Evolutionary conservation across 2,329 filamentous ascomycete genomes (phyloP), one percentile per base, ranked within the genome.

Genomic region (Talaromyces verruculosus): DNA sequence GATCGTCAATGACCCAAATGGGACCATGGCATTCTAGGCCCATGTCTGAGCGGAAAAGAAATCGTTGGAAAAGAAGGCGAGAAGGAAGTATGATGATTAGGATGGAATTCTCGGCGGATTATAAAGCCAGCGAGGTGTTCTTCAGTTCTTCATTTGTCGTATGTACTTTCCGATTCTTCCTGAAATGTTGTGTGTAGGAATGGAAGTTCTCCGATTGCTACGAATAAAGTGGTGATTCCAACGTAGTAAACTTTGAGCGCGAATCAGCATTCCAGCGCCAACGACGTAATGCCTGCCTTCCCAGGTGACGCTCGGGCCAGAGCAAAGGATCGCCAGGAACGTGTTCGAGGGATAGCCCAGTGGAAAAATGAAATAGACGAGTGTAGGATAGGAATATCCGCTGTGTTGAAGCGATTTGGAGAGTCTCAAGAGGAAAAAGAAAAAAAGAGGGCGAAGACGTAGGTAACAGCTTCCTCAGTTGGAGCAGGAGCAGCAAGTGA

Each of bases 1-100:
- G 83, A 77, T 89, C 87, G 76, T 89, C 87, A 68, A 79, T 75
- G 70, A 81, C 79, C 87, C 87, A 89, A 69, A 87, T 74, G 41
- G 85, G 84, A 74, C 82, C 82, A 73, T 80, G 79, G 77, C 87
- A 89, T 71, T 81, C 81, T 70, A 81, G 83, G 69, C 85, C 83
- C 86, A 86, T 87, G 13, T 49, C 53, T 60, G 8, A 43, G 53
- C n/a, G 45, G 30, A 49, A 45, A 39, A 35, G 57, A 53, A 25
- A 5, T 15, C 7, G 47, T 43, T 43, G 37, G 49, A 41, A 8
- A 7, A 53, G 22, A 22, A 43, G 17, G 30, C 51, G 53, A 37
- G 11, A 28, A 61, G 15, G 37, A 37, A 41, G 53, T 22, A 17
- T 17, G n/a, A 17, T 11, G n/a, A 47, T 25, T 17, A 19, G 30